Percentiles rank a stretch among this genome's conserved stretches.
phyloP scores from a whole-genome alignment of 1,284 basidiomycete species.

The Pascua sp. region DNA sequence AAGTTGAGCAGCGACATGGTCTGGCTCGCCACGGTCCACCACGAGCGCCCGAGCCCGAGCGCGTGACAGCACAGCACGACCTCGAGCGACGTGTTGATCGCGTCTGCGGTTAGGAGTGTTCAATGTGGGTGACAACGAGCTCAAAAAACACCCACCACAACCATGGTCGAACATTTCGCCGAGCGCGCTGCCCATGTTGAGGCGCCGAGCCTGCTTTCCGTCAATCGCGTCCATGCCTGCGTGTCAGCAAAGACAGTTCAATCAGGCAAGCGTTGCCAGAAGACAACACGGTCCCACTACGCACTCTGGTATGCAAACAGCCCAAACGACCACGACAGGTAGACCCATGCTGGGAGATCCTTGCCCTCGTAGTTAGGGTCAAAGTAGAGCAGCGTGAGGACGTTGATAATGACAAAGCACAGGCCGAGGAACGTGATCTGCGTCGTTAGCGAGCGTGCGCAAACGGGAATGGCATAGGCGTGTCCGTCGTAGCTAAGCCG shows the following conservation, averaged over 20 bases:
- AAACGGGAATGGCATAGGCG: no score
- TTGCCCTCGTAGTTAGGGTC: constrained; percentile 68
- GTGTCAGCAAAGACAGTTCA: constrained; percentile 15
- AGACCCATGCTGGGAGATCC: constrained; percentile 75
- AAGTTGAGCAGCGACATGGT: constrained; percentile 87
- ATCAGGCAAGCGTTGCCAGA: no score
- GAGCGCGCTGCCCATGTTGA: constrained; percentile 91
- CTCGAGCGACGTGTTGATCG: constrained; percentile 93
- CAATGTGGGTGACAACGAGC: background rate
- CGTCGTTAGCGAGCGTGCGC: background rate
- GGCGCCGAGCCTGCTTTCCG: constrained; percentile 90
- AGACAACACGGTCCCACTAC: constrained; percentile 54
- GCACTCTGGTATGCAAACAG: constrained; percentile 86
- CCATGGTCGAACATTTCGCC: constrained; percentile 93
- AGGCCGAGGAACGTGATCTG: constrained; percentile 83
- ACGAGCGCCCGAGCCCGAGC: constrained; percentile 84
- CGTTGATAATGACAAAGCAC: constrained; percentile 76
- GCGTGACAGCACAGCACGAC: constrained; percentile 77
- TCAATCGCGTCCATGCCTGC: constrained; percentile 51
- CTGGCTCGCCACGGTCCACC: constrained; percentile 91
- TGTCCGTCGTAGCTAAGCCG: no score
- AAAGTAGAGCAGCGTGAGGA: constrained; percentile 74
- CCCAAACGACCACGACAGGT: constrained; percentile 82
- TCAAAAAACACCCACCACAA: constrained; percentile 50
- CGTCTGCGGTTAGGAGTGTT: constrained; percentile 56